Evolutionary conservation across 495 filamentous ascomycete species (phyloP).

Genomic region (Podospora didyma): DNA sequence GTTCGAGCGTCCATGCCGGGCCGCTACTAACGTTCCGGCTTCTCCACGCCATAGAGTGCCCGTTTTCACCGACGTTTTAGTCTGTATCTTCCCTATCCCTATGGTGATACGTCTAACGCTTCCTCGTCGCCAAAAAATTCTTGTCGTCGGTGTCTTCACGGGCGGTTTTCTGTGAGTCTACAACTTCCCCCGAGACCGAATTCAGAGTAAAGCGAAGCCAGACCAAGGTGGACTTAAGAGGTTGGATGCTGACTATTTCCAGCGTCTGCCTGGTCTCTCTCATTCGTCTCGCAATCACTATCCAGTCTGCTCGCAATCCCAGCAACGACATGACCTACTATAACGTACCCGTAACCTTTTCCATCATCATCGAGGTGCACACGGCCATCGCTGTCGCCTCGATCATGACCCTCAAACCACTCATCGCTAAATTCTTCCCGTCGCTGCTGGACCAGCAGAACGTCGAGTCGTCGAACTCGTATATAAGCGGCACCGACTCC

Average conservation of each 20-base stretch:
- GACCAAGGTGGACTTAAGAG: no score
- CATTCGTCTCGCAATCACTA: constrained; percentile 22
- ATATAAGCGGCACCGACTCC: no score
- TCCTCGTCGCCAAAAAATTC: constrained; percentile 32
- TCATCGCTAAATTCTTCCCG: no score
- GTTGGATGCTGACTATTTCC: no score
- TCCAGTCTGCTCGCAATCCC: constrained; percentile 4
- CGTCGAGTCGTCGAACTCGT: no score
- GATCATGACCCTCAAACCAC: constrained; percentile 29
- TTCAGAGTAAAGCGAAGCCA: no score
- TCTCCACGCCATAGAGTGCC: constrained; percentile 25
- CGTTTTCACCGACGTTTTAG: constrained; percentile 46
- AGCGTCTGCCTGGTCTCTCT: constrained; percentile 27
- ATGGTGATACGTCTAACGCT: constrained; percentile 31
- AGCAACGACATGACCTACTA: constrained; percentile 13
- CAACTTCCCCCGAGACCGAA: no score
- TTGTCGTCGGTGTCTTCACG: constrained; percentile 31
- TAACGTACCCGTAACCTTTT: no score
- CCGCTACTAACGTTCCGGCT: no score
- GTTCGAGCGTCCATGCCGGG: neutral
- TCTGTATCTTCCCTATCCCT: constrained; percentile 37
- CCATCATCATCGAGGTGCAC: constrained; percentile 24
- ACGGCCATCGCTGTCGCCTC: constrained; percentile 23
- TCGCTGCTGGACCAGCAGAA: no score
- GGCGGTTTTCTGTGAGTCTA: constrained; percentile 35